Evolutionary conservation across 1,284 basidiomycete species (phyloP).

Genomic region (Tetrapyrgos nigripes): DNA sequence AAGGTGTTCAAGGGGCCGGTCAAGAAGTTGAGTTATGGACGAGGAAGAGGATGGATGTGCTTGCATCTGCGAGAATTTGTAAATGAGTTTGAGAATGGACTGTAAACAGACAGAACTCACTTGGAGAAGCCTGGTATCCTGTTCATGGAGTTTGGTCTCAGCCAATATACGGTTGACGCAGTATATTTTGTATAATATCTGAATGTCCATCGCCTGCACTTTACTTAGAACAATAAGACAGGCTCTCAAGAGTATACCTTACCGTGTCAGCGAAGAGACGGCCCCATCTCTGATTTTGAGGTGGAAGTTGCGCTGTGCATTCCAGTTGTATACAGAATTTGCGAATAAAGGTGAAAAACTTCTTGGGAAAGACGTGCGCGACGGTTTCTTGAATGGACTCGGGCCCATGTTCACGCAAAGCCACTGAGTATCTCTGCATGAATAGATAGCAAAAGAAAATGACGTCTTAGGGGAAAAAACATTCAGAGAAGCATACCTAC

Average conservation of each 20-base stretch:
- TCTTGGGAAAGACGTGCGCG: conserved; percentile 14
- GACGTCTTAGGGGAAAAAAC: neutral
- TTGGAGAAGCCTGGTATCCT: conserved; percentile 2
- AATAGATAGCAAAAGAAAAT: neutral
- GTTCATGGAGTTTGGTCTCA: neutral
- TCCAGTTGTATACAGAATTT: conserved; percentile 18
- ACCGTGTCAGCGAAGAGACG: conserved; percentile 14
- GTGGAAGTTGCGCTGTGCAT: conserved; percentile 11
- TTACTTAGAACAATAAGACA: neutral
- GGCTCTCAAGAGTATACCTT: neutral
- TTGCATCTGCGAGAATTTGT: conserved; percentile 1
- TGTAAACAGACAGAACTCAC: neutral
- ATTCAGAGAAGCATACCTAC: neutral
- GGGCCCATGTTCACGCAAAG: neutral
- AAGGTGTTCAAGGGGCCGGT: conserved; percentile 9
- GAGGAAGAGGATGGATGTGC: neutral
- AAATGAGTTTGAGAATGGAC: neutral
- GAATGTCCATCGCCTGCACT: conserved; percentile 12
- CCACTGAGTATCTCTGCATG: conserved; percentile 10
- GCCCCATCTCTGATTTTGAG: conserved; percentile 19
- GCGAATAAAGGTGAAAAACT: conserved; percentile 18
- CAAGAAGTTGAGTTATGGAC: neutral
- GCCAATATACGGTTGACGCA: conserved; percentile 18
- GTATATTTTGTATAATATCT: conserved; percentile 16
- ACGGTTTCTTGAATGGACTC: conserved; percentile 4